These are phyloP conservation scores for Hemerocallis citrina DNA, from an alignment of 106 monocot genomes.

Conservation along the genomic window DNA sequence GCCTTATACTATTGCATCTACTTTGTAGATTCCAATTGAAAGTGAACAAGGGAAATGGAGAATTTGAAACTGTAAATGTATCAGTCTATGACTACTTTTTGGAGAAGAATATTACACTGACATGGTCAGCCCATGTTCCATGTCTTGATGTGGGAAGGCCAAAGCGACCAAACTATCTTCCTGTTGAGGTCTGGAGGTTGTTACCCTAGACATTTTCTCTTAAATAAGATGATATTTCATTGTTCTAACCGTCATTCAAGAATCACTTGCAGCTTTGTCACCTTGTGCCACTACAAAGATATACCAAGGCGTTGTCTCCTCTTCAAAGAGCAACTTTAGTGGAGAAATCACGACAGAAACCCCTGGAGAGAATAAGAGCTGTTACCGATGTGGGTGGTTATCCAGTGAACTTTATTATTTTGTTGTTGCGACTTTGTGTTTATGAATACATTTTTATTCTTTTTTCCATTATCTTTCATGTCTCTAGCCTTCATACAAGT, in stretches of 20 bases:
- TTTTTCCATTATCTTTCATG: too few species aligned
- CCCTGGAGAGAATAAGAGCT: constrained; percentile 45
- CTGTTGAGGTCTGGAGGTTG: constrained; percentile 65
- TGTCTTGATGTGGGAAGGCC: constrained; percentile 81
- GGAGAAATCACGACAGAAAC: constrained; percentile 71
- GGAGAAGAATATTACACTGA: constrained; percentile 27
- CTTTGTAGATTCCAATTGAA: constrained; percentile 53
- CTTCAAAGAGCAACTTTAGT: constrained; percentile 57
- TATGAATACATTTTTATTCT: too few species aligned
- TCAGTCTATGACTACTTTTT: constrained; percentile 62
- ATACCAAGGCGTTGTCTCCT: constrained; percentile 60
- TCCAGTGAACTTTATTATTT: too few species aligned
- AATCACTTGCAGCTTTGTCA: constrained; percentile 46
- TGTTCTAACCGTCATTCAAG: neutral
- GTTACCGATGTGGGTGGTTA: constrained; percentile 49
- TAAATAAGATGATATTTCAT: neutral
- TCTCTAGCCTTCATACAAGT: too few species aligned
- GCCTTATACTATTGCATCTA: constrained; percentile 2
- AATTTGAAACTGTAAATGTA: constrained; percentile 27
- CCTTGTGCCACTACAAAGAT: constrained; percentile 60
- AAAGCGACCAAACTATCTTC: constrained; percentile 59
- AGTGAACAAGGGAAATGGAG: constrained; percentile 15
- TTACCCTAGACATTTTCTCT: too few species aligned
- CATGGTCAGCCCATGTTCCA: constrained; percentile 56
- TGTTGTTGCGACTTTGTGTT: too few species aligned